Percentiles rank a stretch among this genome's conserved stretches.
Conservation (phyloP, 108 stramenopile species). For the Pseudonitzschia multiseries region DNA sequence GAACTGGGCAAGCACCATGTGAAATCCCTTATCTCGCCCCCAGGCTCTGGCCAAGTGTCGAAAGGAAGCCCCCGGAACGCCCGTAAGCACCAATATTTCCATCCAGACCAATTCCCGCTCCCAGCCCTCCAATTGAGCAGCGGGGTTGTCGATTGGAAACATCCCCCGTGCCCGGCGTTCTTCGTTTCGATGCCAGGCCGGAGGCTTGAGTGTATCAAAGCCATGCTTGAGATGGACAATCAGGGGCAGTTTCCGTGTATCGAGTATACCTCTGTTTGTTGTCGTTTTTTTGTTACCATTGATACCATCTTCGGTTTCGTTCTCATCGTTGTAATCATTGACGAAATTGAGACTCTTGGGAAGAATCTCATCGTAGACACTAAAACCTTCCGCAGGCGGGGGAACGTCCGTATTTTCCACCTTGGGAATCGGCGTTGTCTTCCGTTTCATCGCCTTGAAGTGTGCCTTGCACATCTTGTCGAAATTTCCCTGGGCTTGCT, state of each 20-base stretch:
- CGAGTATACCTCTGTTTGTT: neutral
- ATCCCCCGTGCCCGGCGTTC: slow-evolving; percentile 69
- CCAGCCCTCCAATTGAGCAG: slow-evolving; percentile 67
- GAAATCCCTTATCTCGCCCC: slow-evolving; percentile 75
- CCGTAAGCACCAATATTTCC: slow-evolving; percentile 56
- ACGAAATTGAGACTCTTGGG: slow-evolving; percentile 46
- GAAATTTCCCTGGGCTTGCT: slow-evolving; percentile 65
- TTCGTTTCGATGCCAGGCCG: slow-evolving; percentile 75
- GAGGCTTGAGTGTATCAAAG: slow-evolving; percentile 48
- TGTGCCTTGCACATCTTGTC: slow-evolving; percentile 72
- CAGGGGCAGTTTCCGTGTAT: slow-evolving; percentile 36
- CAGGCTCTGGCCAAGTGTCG: slow-evolving; percentile 66
- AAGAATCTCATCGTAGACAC: slow-evolving; percentile 66
- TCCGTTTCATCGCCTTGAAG: slow-evolving; percentile 49
- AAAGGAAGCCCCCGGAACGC: slow-evolving; percentile 44
- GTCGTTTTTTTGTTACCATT: neutral
- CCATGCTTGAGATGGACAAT: slow-evolving; percentile 43
- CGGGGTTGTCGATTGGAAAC: slow-evolving; percentile 46
- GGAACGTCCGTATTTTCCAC: slow-evolving; percentile 19
- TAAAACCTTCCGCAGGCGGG: slow-evolving; percentile 39
- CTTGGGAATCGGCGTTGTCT: slow-evolving; percentile 38
- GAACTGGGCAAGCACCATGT: slow-evolving; percentile 57
- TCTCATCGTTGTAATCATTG: slow-evolving; percentile 4
- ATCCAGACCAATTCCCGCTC: slow-evolving; percentile 71
- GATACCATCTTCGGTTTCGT: neutral